Percentiles rank a stretch among this genome's conserved stretches.
Evolutionary conservation across 805 yeast species (phyloP).

Genomic region (Ogataea siamensis): DNA sequence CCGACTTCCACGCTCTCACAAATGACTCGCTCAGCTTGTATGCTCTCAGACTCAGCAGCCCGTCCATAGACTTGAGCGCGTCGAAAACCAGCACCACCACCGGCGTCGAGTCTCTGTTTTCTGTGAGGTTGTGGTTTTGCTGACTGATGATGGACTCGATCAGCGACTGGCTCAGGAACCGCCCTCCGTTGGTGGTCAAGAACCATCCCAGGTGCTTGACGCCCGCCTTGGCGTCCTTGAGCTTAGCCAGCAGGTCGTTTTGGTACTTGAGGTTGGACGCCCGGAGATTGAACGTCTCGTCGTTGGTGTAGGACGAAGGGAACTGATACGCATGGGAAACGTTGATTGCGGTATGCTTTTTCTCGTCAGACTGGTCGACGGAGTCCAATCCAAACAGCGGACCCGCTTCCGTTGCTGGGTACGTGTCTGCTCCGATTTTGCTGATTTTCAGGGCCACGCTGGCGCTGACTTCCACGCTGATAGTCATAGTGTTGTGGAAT

Average conservation of each 20-base stretch:
- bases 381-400: conserved; percentile 73
- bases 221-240: conserved; percentile 63
- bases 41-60: conserved; percentile 63
- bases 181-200: conserved; percentile 66
- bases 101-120: conserved; percentile 35
- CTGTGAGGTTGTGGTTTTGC: conserved; percentile 39
- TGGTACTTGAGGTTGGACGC: conserved; percentile 67
- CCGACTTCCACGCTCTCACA: conserved; percentile 45
- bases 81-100: conserved; percentile 61
- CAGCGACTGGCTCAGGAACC: conserved; percentile 61
- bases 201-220: conserved; percentile 80
- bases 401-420: conserved; percentile 64
- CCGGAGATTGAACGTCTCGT: conserved; percentile 51
- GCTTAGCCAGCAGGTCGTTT: conserved; percentile 59
- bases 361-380: conserved; percentile 34
- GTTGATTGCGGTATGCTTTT: conserved; percentile 36
- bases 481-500: conserved; percentile 4
- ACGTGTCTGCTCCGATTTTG: conserved; percentile 63
- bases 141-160: conserved; percentile 67
- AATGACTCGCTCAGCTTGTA: conserved; percentile 64
- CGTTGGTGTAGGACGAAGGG: conserved; percentile 45
- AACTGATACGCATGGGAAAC: conserved; percentile 65
- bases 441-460: conserved; percentile 58
- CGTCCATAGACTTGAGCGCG: conserved; percentile 63
- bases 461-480: conserved; percentile 45